These are phyloP conservation scores for Claviceps sp. DNA, from an alignment of 2,329 filamentous ascomycete species.

Conservation along the genomic window DNA sequence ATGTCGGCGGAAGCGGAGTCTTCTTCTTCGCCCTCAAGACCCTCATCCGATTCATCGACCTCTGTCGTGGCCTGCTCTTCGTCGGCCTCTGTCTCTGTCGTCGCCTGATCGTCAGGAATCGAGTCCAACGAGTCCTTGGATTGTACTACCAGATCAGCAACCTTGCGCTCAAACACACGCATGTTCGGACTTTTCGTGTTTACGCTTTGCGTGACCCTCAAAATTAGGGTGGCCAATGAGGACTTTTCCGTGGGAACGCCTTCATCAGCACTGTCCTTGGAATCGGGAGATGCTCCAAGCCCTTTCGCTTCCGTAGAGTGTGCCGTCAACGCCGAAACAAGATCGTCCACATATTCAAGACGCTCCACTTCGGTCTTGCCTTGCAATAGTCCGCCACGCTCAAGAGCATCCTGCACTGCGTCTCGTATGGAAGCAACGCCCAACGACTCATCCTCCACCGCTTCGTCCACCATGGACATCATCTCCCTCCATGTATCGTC, in stretches of 20 bases:
- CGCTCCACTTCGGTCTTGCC: constrained; percentile 32
- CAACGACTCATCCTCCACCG: constrained; percentile 42
- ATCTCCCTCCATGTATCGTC: constrained; percentile 39
- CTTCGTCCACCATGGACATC: constrained; percentile 40
- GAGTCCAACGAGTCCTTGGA: constrained; percentile 12
- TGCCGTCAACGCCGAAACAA: constrained; percentile 34
- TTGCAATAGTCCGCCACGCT: constrained; percentile 38
- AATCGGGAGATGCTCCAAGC: constrained; percentile 6
- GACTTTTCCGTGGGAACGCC: constrained; percentile 7
- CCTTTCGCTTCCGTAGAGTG: constrained; percentile 16
- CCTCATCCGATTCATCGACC: not conserved
- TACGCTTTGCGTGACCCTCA: constrained; percentile 34
- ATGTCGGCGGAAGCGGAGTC: not conserved
- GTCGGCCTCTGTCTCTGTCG: not conserved
- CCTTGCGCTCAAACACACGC: constrained; percentile 35
- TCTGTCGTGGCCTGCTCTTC: not conserved
- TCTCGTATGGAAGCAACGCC: constrained; percentile 38
- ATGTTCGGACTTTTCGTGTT: constrained; percentile 28
- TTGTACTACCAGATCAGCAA: constrained; percentile 33
- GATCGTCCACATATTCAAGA: constrained; percentile 33
- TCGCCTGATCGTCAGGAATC: not conserved
- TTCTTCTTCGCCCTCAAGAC: not conserved
- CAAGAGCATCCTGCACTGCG: constrained; percentile 40
- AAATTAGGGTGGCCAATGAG: constrained; percentile 35
- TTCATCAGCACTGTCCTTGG: constrained; percentile 7